Evolutionary conservation across 371 early-diverging fungal species (phyloP), one percentile per base, ranked within the genome.

Genomic region (Apophysomyces variabilis): DNA sequence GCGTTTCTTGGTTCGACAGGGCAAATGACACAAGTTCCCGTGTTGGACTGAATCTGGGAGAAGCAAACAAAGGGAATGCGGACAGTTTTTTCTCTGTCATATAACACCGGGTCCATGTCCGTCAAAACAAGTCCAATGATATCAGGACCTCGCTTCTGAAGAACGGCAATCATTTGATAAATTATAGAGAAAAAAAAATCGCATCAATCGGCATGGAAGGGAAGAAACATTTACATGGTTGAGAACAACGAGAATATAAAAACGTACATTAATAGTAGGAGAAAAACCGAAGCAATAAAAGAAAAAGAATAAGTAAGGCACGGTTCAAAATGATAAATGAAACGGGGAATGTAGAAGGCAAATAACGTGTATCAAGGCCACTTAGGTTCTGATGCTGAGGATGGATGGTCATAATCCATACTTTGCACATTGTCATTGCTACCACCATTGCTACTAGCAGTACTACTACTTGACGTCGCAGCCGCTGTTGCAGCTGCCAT

Each of bases 221-320:
- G 21, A 50, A 50, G 46, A 45, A 45, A 50, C n/a, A 50, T 50
- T 50, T 50, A 50, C 54, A 50, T n/a, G 54, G 54, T 9, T 50
- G 54, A 47, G 47, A 50, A 50, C 16, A 50, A 50, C 32, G 32
- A 21, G 21, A 26, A 50, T 50, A 50, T 50, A 50, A 9, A 26
- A 50, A 50, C 54, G 54, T 50, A 50, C 54, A 50, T 50, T 50
- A 50, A 26, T 50, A 50, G 54, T 50, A 50, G 16, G 13, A 50
- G 18, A 21, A 50, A 50, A 50, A 21, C 54, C 41, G 41, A 41
- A 50, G 21, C 54, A 21, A 21, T 18, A 26, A 21, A 50, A 50
- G 21, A 50, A 21, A 16, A 9, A 50, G 2, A 26, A 9, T 5
- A 4, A 50, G 3, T 21, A 26, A 9, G n/a, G 54, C 54, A 50